Evolutionary conservation across 1,139 yeast species (phyloP).

Genomic region (Diutina mesorugosa): DNA sequence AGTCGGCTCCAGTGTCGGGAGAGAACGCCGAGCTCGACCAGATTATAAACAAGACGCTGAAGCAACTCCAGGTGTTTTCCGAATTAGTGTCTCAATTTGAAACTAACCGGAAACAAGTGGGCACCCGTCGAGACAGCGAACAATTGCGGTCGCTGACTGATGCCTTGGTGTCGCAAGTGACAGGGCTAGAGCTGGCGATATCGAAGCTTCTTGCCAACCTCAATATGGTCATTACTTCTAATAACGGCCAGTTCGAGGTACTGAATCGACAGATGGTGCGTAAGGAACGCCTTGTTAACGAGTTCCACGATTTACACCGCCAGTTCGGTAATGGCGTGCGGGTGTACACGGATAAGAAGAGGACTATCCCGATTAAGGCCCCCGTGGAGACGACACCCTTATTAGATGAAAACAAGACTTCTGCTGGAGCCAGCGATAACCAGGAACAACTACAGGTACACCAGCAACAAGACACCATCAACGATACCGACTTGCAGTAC

Average conservation of each 20-base stretch:
- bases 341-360: conserved; percentile 21
- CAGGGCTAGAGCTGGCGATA: conserved; percentile 21
- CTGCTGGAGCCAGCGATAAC: neutral
- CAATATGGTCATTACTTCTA: conserved; percentile 8
- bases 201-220: conserved; percentile 6
- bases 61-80: conserved; percentile 37
- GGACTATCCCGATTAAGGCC: conserved; percentile 12
- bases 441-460: conserved; percentile 16
- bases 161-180: conserved; percentile 9
- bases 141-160: conserved; percentile 29
- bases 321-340: conserved; percentile 19
- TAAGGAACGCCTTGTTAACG: conserved; percentile 25
- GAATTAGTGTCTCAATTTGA: conserved; percentile 36
- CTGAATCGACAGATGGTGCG: conserved; percentile 27
- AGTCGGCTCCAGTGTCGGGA: neutral
- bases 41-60: conserved; percentile 23
- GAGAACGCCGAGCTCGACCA: conserved; percentile 16
- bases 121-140: conserved; percentile 39
- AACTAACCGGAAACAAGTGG: conserved; percentile 35
- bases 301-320: conserved; percentile 23
- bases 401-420: conserved; percentile 3
- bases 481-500: conserved; percentile 59
- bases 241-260: conserved; percentile 9
- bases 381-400: conserved; percentile 17
- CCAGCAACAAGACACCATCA: conserved; percentile 18